A percentile compares a stretch with the other conserved stretches of the same genome.
Conservation (phyloP, 2,329 filamentous ascomycete species). For the Fusarium paranaense region DNA sequence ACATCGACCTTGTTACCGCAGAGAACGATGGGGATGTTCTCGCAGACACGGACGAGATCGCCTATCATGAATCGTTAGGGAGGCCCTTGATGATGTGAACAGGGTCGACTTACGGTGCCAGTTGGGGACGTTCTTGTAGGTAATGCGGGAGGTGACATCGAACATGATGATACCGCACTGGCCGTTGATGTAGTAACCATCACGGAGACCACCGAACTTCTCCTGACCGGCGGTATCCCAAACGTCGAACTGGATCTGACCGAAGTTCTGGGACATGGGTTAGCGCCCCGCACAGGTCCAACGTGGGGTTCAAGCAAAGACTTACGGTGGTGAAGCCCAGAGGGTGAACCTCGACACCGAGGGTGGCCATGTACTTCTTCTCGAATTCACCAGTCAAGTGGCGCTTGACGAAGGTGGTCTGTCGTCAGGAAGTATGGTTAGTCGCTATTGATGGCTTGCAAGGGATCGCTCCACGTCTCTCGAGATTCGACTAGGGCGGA, state of each 20-base stretch:
- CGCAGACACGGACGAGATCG: conserved; percentile 98
- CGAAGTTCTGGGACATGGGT: conserved; percentile 77
- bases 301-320: conserved; percentile 46
- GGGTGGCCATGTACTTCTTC: conserved; percentile 99
- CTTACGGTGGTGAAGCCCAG: conserved; percentile 97
- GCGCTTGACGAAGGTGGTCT: conserved; percentile 99
- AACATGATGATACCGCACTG: conserved; percentile 99
- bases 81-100: not conserved
- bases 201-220: conserved; percentile 99
- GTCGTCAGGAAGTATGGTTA: conserved; percentile 37
- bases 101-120: conserved; percentile 88
- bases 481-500: conserved; percentile 37
- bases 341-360: conserved; percentile 99
- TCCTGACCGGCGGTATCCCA: conserved; percentile 99
- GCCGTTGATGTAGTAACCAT: conserved; percentile 99
- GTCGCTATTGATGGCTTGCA: conserved; percentile 23
- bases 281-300: conserved; percentile 41
- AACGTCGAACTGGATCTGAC: conserved; percentile 97
- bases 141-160: conserved; percentile 98
- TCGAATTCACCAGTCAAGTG: conserved; percentile 99
- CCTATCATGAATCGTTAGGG: conserved; percentile 62
- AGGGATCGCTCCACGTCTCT: conserved; percentile 21
- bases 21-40: conserved; percentile 98
- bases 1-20: conserved; percentile 99
- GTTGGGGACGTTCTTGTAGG: conserved; percentile 99